Evolutionary conservation across 1,284 basidiomycete genomes (phyloP).

Genomic region (Earliella scabrosa): DNA sequence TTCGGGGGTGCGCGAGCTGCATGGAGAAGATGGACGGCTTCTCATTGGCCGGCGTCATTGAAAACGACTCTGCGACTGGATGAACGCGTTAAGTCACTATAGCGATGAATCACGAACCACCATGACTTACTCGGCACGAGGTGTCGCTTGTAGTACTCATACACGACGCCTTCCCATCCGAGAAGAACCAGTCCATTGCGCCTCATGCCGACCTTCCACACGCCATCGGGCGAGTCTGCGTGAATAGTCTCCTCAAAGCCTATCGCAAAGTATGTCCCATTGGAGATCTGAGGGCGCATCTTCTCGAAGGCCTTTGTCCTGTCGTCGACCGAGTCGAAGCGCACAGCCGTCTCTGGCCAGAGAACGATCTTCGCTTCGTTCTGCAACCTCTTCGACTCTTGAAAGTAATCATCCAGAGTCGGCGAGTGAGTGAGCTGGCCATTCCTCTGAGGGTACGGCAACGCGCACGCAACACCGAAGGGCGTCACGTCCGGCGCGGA

Average conservation of each 20-base stretch:
- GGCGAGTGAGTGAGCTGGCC: constrained; percentile 41
- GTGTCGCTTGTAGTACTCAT: constrained; percentile 73
- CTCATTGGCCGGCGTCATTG: constrained; percentile 50
- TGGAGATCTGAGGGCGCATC: constrained; percentile 40
- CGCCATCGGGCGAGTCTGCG: constrained; percentile 36
- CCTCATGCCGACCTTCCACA: constrained; percentile 41
- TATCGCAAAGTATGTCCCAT: constrained; percentile 58
- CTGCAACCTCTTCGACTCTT: constrained; percentile 52
- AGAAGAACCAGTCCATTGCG: constrained; percentile 71
- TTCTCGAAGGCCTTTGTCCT: constrained; percentile 51
- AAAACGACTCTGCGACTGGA: constrained; percentile 75
- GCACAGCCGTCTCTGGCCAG: constrained; percentile 80
- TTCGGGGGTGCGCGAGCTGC: constrained; percentile 44
- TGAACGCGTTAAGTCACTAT: neutral
- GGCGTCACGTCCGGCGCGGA: constrained; percentile 51
- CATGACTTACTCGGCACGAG: constrained; percentile 78
- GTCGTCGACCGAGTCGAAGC: constrained; percentile 55
- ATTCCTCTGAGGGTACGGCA: constrained; percentile 48
- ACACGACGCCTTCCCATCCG: constrained; percentile 39
- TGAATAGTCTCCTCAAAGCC: constrained; percentile 64
- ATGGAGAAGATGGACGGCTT: constrained; percentile 54
- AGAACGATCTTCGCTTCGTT: constrained; percentile 59
- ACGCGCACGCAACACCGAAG: constrained; percentile 64
- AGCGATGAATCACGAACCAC: neutral
- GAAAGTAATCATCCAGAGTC: constrained; percentile 62